Base-by-base conservation (phyloP, 2,329 filamentous ascomycete species). In the Scedosporium dehoogii region DNA sequence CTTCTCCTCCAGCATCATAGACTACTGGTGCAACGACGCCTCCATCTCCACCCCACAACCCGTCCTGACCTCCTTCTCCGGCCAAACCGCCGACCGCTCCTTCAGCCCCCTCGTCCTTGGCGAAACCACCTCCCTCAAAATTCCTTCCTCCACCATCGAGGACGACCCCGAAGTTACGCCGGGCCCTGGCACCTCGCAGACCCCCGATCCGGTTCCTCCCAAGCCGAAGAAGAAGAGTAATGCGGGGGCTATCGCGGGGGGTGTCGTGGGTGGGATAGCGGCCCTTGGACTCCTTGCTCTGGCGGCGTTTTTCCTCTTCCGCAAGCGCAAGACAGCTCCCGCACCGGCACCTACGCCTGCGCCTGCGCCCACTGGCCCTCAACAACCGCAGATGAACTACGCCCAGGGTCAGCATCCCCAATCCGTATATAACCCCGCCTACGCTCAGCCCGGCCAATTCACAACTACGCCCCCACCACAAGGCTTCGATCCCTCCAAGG, bases 21-120 rank as follows among this genome's bases (percentile, higher is more conserved):
- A 80, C 66, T 81, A 74, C 65, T 79, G 73, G 68, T 82, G 79
- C 68, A 72, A 72, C 63, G 68, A 69, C 9, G 61, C 69, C 23
- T 68, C 65, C 58, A 67, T 72, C 53, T 73, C 72, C 3, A 73
- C 70, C 4, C 65, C 70, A 4, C 73, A 77, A 59, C 65, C 69
- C 29, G 72, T 76, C 1, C 67, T 68, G 25, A 81, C 79, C 2
- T 78, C 78, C 4, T 79, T 73, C 62, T 65, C 51, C 9, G 78
- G 76, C 41, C 69, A 79, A 65, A 67, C 67, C 2, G 67, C 68
- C 41, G 58, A 41, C 18, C 67, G 71, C 59, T 64, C 55, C 23
- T 77, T 75, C 64, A 66, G 60, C 16, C 61, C 62, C 9, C 18
- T 66, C 41, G 53, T 60, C 59, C 21, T 66, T 62, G 58, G 53